Evolutionary conservation across 139 green algal genomes (phyloP), one percentile per base, ranked within the genome.

Genomic region (Edaphochlamys debaryana): DNA sequence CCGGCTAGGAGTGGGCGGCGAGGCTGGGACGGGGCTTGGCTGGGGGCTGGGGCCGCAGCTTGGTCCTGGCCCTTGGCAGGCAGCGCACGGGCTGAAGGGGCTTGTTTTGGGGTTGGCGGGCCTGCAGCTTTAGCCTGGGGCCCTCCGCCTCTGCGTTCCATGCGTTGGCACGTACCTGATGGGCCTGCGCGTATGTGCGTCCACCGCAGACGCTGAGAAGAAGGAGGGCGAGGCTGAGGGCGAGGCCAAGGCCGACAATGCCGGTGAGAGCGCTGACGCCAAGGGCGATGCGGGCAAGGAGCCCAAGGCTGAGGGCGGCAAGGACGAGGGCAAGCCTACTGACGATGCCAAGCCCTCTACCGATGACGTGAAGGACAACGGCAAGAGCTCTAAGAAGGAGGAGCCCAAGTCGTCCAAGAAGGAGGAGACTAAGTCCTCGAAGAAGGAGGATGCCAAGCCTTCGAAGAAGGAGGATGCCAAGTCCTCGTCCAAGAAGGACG

Each of bases 381-480:
- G n/a, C n/a, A n/a, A n/a, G n/a, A n/a, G n/a, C n/a, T n/a, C n/a
- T n/a, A 54, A 54, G 45, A 54, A 54, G 45, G 45, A 54, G 11
- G 13, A 54, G 45, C 11, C 45, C 45, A 54, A 54, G 45, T 58
- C 50, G 23, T 23, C 36, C 37, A 50, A 34, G 50, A 37, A 67
- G 58, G 41, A 23, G 11, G 45, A 54, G 11, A 54, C 45, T 13
- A 22, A 9, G 45, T 54, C 45, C 11, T 54, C 45, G 45, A 22
- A 9, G 27, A 22, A 86, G 42, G 52, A 56, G 25, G 62, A 37
- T 13, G 32, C 32, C 17, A 38, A 69, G 56, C 45, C 23, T 3
- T 60, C 40, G 50, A 19, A 73, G 25, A 60, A 85, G 48, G 54
- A 72, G 22, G 54, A 66, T 45, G 50, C 37, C 50, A 52, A 72